phyloP scores from a whole-genome alignment of 2,329 filamentous ascomycete genomes.

The Scedosporium apiospermum region DNA sequence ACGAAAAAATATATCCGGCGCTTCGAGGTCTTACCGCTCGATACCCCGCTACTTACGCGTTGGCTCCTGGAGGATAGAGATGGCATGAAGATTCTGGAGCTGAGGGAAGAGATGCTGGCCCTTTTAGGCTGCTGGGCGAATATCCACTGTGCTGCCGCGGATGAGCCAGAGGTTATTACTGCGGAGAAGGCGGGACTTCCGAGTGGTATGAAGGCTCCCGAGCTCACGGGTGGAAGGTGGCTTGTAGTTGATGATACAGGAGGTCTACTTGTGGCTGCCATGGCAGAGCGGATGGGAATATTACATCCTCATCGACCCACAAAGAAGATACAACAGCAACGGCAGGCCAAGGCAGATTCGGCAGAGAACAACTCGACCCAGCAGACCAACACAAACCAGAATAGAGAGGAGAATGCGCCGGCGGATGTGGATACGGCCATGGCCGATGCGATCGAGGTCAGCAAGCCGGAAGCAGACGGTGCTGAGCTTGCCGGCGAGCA shows the following conservation, averaged over 20 bases:
- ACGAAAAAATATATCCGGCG: conserved; percentile 85
- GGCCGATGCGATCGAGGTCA: not conserved
- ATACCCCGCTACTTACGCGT: conserved; percentile 64
- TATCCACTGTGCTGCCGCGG: conserved; percentile 60
- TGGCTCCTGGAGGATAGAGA: conserved; percentile 70
- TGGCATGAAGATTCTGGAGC: conserved; percentile 68
- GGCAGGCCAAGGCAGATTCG: not conserved
- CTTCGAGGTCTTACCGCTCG: conserved; percentile 77
- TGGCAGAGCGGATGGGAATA: conserved; percentile 85
- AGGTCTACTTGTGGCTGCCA: conserved; percentile 68
- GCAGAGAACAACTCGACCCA: not conserved
- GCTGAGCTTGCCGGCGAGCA: not conserved
- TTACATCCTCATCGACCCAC: conserved; percentile 41
- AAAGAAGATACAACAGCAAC: not conserved
- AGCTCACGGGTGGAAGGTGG: conserved; percentile 46
- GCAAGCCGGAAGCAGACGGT: not conserved
- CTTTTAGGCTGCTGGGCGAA: conserved; percentile 85
- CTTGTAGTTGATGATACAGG: conserved; percentile 81
- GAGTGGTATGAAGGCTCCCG: conserved; percentile 3
- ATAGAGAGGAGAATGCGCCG: not conserved
- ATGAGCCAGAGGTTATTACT: conserved; percentile 18
- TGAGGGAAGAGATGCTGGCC: conserved; percentile 75
- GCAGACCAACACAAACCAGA: not conserved
- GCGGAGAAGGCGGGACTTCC: conserved; percentile 8
- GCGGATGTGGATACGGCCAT: not conserved